These are phyloP conservation scores for Xylariomycetidae sp. DNA, from an alignment of 2,329 filamentous ascomycete species.

Conservation along the genomic window DNA sequence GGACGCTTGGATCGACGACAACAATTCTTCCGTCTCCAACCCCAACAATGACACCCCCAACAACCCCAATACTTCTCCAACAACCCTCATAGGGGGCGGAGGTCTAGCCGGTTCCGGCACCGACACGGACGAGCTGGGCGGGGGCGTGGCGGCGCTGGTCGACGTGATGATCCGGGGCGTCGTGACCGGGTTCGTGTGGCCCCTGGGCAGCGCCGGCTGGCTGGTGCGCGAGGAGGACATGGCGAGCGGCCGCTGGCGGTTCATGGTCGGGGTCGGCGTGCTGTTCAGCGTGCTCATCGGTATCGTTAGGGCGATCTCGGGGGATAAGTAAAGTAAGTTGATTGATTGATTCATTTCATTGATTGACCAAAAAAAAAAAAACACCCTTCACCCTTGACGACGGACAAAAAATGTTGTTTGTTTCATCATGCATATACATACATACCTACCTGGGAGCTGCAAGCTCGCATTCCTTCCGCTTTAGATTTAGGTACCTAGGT, in stretches of 20 bases:
- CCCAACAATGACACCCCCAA: conserved; percentile 21
- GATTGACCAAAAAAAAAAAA: too few species aligned
- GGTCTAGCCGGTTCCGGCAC: conserved; percentile 25
- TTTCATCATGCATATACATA: too few species aligned
- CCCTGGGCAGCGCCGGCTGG: conserved; percentile 81
- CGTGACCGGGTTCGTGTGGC: conserved; percentile 92
- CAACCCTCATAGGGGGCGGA: too few species aligned
- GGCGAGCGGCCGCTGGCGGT: conserved; percentile 76
- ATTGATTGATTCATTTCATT: too few species aligned
- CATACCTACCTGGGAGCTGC: too few species aligned
- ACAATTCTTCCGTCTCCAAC: conserved; percentile 30
- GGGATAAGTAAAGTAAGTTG: conserved; percentile 21
- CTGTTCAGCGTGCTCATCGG: conserved; percentile 48
- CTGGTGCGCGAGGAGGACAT: conserved; percentile 81
- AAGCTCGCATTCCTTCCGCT: too few species aligned
- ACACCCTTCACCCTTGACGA: too few species aligned
- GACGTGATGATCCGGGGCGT: conserved; percentile 88
- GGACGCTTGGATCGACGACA: conserved; percentile 84
- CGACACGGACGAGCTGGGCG: conserved; percentile 41
- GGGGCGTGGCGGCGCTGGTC: conserved; percentile 52
- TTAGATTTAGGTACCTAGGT: conserved; percentile 6
- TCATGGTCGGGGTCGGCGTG: conserved; percentile 83
- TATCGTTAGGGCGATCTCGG: conserved; percentile 30
- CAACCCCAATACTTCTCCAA: too few species aligned
- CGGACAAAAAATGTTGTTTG: too few species aligned